Conservation (phyloP, 768 basidiomycete genomes). For the Thelephora aurantiotincta region DNA sequence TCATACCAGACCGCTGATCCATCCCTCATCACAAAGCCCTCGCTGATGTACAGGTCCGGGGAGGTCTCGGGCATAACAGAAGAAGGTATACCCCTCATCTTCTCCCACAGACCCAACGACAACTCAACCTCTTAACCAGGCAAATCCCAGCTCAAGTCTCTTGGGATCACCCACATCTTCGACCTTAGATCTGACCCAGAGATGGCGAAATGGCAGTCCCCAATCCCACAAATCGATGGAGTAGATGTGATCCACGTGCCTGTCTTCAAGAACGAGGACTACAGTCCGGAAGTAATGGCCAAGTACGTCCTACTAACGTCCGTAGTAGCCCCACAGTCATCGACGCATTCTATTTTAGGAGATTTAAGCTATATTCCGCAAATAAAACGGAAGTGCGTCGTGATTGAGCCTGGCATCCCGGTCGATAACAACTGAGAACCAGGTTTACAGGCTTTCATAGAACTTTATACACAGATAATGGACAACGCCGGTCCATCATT, state of each 20-base stretch:
- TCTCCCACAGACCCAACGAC: neutral
- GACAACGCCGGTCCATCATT: constrained; percentile 60
- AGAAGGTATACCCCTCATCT: constrained; percentile 33
- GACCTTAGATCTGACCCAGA: constrained; percentile 75
- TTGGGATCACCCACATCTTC: constrained; percentile 57
- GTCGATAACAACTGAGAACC: neutral
- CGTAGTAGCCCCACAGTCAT: neutral
- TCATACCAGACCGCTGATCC: constrained; percentile 31
- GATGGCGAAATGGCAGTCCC: constrained; percentile 57
- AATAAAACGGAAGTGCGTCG: constrained; percentile 58
- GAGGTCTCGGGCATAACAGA: constrained; percentile 60
- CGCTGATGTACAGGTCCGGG: constrained; percentile 50
- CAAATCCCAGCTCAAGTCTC: constrained; percentile 34
- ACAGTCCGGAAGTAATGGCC: constrained; percentile 75
- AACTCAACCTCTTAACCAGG: constrained; percentile 24
- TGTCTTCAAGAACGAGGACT: constrained; percentile 57
- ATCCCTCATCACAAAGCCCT: constrained; percentile 40
- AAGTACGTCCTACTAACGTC: constrained; percentile 37
- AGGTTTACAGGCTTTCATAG: constrained; percentile 55
- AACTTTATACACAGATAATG: constrained; percentile 68
- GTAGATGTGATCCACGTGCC: constrained; percentile 47
- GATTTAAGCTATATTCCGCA: constrained; percentile 36
- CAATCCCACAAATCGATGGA: constrained; percentile 48
- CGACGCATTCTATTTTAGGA: neutral
- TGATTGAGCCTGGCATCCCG: neutral